These are phyloP conservation scores for Aspergillus cejpii DNA, from an alignment of 2,329 filamentous ascomycete species.

Conservation along the genomic window DNA sequence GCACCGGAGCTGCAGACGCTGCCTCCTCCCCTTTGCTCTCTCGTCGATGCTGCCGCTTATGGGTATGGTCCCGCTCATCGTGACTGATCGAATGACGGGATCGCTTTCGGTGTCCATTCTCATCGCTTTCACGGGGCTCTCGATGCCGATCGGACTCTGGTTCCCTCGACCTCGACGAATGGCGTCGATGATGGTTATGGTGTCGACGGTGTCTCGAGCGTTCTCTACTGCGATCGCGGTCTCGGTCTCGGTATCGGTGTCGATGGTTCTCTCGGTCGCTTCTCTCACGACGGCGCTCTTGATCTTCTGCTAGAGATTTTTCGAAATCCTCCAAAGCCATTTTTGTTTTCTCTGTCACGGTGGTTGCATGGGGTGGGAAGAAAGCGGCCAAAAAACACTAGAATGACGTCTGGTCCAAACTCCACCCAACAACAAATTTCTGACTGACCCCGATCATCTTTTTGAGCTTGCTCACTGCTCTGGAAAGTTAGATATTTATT, in stretches of 20 bases:
- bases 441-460: slow-evolving; percentile 3
- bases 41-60: slow-evolving; percentile 44
- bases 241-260: slow-evolving; percentile 30
- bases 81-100: slow-evolving; percentile 53
- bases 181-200: slow-evolving; percentile 42
- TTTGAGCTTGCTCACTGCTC: slow-evolving; percentile 5
- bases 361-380: background rate
- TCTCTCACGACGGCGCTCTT: slow-evolving; percentile 33
- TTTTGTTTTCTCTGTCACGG: slow-evolving; percentile 9
- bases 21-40: slow-evolving; percentile 39
- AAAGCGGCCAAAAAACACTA: background rate
- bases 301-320: slow-evolving; percentile 61
- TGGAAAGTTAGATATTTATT: slow-evolving; percentile 1
- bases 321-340: slow-evolving; percentile 70
- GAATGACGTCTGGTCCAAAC: slow-evolving; percentile 33
- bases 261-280: slow-evolving; percentile 33
- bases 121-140: slow-evolving; percentile 41
- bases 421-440: slow-evolving; percentile 24
- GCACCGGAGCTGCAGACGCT: slow-evolving; percentile 25
- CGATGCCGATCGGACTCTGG: slow-evolving; percentile 31
- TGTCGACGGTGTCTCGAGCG: slow-evolving; percentile 32
- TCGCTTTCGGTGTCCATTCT: slow-evolving; percentile 58
- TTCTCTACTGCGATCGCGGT: slow-evolving; percentile 40
- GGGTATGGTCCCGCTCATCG: slow-evolving; percentile 42
- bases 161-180: slow-evolving; percentile 35